Base-by-base conservation (phyloP, 371 early-diverging fungal species). In the Apophysomyces variabilis region DNA sequence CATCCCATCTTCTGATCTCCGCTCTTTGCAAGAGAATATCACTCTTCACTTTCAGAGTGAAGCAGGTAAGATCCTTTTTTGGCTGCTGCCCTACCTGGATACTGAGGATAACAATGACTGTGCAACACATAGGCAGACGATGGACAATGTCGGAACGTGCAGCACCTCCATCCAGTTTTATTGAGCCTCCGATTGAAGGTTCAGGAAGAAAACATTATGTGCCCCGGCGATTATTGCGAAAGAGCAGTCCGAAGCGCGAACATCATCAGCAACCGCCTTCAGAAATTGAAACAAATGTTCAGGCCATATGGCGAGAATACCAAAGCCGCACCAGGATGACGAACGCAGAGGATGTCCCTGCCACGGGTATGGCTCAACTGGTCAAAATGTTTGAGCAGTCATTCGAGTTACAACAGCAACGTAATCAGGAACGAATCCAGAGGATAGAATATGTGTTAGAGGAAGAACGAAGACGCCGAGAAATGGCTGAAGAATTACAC, bases 31-130 rank as follows among this genome's bases (percentile, higher is more conserved):
- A 45, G 46, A 45, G 16, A 16, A 13, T 13, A 45, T 18, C 35
- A 71, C 61, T 18, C 73, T 78, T 44, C 71, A 75, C 21, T 75
- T 78, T 62, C 69, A 69, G 59, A 76, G 76, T 41, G 74, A 73
- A 45, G 74, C 76, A 44, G 79, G 79, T 60, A 71, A 62, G 38
- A 59, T 26, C 32, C 32, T 26, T 26, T 26, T 26, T 26, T 26
- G 32, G 32, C 32, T 26, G 32, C 32, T 26, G 32, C 3, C 3
- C 32, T 26, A 26, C 3, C 32, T 26, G 32, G 32, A 26, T 26
- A 26, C 32, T 26, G 32, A 26, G 32, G 3, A 26, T 26, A 26
- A 26, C 32, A 3, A 26, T 26, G 32, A 26, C 32, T 26, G 32
- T 26, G 37, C 5, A n/a, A 38, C 35, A 37, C 37, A 38, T 38